A percentile compares a stretch with the other conserved stretches of the same genome.
phyloP scores from a whole-genome alignment of 169 alveolate species.

The Fabrea salina region DNA sequence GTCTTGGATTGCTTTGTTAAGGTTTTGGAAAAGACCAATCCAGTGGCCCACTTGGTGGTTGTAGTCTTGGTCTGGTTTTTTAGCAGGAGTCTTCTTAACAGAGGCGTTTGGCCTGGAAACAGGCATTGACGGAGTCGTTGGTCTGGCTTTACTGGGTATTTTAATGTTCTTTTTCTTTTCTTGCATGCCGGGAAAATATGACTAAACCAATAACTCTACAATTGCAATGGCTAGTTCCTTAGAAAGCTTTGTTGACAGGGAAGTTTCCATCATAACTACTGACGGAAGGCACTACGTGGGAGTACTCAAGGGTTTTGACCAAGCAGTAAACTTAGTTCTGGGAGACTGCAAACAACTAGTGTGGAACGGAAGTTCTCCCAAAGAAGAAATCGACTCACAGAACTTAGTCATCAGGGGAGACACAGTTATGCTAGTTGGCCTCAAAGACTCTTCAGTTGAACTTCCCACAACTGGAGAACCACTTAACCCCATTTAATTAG shows the following conservation, averaged over 20 bases:
- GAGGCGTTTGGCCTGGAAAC: too few relatives aligned
- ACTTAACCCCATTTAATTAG: too few relatives aligned
- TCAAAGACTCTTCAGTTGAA: not conserved
- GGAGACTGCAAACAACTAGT: not conserved
- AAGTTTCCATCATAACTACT: not conserved
- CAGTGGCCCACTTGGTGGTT: not conserved
- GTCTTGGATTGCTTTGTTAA: not conserved
- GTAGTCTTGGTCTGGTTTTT: constrained; percentile 10
- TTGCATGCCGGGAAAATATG: too few relatives aligned
- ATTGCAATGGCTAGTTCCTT: constrained; percentile 7
- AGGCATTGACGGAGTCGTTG: too few relatives aligned
- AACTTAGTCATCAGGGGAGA: constrained; percentile 8
- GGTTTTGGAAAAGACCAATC: not conserved
- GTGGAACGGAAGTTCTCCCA: not conserved
- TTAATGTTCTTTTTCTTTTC: too few relatives aligned
- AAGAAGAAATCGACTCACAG: constrained; percentile 5
- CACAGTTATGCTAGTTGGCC: constrained; percentile 1
- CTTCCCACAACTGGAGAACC: not conserved
- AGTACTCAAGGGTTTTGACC: constrained; percentile 19
- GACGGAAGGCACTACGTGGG: constrained; percentile 14
- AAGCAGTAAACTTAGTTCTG: constrained; percentile 1
- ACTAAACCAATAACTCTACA: too few relatives aligned
- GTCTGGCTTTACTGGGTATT: too few relatives aligned
- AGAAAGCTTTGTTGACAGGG: not conserved
- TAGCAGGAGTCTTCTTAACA: not conserved